Evolutionary conservation across 192 early-diverging fungal species (phyloP).

Genomic region (Podila epigama): DNA sequence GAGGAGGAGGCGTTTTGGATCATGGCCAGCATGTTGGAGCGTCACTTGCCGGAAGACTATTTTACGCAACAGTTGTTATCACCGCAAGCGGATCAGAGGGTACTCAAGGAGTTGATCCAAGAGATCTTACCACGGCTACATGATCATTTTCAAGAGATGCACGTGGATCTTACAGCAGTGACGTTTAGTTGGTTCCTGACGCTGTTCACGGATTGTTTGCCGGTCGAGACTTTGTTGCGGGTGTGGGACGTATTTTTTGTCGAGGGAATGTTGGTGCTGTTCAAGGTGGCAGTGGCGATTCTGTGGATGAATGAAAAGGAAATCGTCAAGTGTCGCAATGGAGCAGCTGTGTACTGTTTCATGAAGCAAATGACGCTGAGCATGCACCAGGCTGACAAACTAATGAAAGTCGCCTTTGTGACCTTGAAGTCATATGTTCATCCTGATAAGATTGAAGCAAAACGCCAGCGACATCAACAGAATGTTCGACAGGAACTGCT

Average conservation of each 20-base stretch:
- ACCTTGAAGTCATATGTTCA: constrained; percentile 38
- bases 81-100: constrained; percentile 60
- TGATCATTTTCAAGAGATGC: constrained; percentile 50
- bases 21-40: constrained; percentile 54
- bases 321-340: constrained; percentile 54
- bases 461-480: constrained; percentile 23
- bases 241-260: constrained; percentile 67
- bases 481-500: constrained; percentile 27
- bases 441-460: constrained; percentile 44
- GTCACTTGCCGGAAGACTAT: constrained; percentile 56
- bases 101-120: constrained; percentile 57
- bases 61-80: constrained; percentile 59
- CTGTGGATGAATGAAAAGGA: constrained; percentile 53
- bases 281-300: constrained; percentile 58
- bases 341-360: constrained; percentile 52
- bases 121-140: constrained; percentile 56
- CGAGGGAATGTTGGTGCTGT: constrained; percentile 55
- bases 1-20: constrained; percentile 55
- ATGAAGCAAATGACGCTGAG: constrained; percentile 55
- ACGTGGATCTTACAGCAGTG: constrained; percentile 56
- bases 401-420: constrained; percentile 51
- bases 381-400: constrained; percentile 49
- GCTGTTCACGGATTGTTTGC: constrained; percentile 59
- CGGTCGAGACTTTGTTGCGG: constrained; percentile 53
- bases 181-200: constrained; percentile 66